A percentile compares a stretch with the other conserved stretches of the same genome.
Conservation (phyloP, 2,329 filamentous ascomycete species). For the Xylaria arbuscula region DNA sequence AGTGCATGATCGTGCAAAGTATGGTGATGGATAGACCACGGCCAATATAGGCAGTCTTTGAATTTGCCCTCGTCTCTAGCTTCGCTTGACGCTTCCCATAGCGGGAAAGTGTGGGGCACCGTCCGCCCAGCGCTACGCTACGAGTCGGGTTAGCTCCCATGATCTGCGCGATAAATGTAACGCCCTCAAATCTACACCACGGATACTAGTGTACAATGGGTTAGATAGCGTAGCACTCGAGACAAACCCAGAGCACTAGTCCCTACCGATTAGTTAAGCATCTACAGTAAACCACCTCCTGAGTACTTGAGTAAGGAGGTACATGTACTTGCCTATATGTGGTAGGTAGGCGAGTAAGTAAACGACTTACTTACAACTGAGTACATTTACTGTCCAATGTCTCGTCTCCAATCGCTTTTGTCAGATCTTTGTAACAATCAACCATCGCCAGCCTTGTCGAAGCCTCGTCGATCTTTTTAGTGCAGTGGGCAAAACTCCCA, state of each 20-base stretch:
- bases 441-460: not conserved
- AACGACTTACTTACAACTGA: no score
- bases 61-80: not conserved
- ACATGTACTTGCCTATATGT: no score
- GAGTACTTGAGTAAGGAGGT: no score
- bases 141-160: not conserved
- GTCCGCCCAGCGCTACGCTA: not conserved
- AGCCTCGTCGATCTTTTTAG: not conserved
- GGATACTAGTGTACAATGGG: not conserved
- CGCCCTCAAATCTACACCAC: not conserved
- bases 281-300: no score
- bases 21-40: constrained; percentile 6
- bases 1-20: not conserved
- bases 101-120: not conserved
- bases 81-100: constrained; percentile 9
- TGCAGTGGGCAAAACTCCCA: not conserved
- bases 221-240: not conserved
- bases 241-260: not conserved
- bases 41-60: not conserved
- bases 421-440: not conserved
- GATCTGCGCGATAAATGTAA: not conserved
- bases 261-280: no score
- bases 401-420: not conserved
- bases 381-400: not conserved
- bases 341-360: no score